Evolutionary conservation across 2,329 filamentous ascomycete species (phyloP), one percentile per base, ranked within the genome.

Genomic region (Talaromyces sp.): DNA sequence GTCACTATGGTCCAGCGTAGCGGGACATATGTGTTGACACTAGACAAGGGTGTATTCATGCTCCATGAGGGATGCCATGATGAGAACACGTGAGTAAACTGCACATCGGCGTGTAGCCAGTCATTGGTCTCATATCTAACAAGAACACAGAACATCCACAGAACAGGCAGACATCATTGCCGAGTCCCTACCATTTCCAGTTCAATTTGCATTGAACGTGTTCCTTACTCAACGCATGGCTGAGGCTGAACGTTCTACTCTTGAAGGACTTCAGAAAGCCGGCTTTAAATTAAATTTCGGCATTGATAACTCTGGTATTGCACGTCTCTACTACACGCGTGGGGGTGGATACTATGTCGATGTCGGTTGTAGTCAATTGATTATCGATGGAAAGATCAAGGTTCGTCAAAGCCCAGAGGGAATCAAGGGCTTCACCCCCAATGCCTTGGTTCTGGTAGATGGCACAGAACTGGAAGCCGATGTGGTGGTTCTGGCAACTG

Each of bases 401-500:
- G 19, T 22, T 47, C 43, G 43, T 22, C 43, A 47, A 22, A 47
- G 43, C 19, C 41, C 43, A 3, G 43, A 47, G 7, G 19, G n/a
- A 47, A 22, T 47, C 45, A 27, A 48, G 11, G 19, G 45, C 22
- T 48, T 27, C 13, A 11, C 45, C 4, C 22, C 13, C 11, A 48
- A 48, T 13, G 45, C 22, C 13, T 24, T 48, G 45, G 5, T 24
- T 9, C 5, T 48, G 22, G 45, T 5, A 16, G n/a, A 47, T 37
- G 45, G n/a, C 31, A n/a, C 43, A 0, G 80, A 82, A 68, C 72
- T 90, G 0, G 81, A 85, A 19, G 86, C 87, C 0, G 87, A 90
- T 67, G 82, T 88, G 66, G 83, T 90, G 13, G 81, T 90, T 0
- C 80, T 88, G 43, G 86, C 86, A 0, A 89, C 86, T 0, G 87